A percentile compares a stretch with the other conserved stretches of the same genome.
Evolutionary conservation across 768 basidiomycete genomes (phyloP).

Genomic region (Erythrobasidium yunnanense): DNA sequence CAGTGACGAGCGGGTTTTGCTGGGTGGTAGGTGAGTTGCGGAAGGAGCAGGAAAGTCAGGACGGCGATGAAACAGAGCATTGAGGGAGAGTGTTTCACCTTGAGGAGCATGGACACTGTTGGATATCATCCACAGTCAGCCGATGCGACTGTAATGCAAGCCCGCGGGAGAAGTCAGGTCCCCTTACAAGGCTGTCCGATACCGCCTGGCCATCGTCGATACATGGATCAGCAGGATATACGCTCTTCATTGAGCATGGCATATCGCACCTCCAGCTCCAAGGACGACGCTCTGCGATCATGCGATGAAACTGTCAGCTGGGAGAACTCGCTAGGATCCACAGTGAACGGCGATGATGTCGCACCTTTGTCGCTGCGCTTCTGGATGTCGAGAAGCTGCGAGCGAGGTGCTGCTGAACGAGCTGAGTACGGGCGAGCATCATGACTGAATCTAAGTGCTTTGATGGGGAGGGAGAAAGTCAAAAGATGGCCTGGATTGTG

Average conservation of each 20-base stretch:
- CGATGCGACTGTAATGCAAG: no score
- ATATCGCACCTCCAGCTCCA: constrained; percentile 69
- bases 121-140: no score
- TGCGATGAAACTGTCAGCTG: constrained; percentile 43
- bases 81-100: neutral
- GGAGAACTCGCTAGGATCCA: neutral
- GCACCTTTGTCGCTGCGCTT: no score
- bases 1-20: constrained; percentile 58
- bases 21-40: no score
- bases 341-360: neutral
- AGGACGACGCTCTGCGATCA: no score
- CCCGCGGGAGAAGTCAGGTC: neutral
- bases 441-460: neutral
- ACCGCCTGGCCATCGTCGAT: constrained; percentile 4
- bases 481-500: no score
- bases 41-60: no score
- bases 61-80: neutral
- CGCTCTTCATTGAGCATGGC: no score
- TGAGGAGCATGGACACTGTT: constrained; percentile 17
- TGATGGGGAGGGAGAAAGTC: neutral
- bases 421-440: neutral
- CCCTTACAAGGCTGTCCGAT: constrained; percentile 27
- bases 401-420: neutral
- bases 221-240: neutral
- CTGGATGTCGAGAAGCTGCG: neutral